phyloP scores from a whole-genome alignment of 352 stramenopile species.

The Blastocystis sp. region DNA sequence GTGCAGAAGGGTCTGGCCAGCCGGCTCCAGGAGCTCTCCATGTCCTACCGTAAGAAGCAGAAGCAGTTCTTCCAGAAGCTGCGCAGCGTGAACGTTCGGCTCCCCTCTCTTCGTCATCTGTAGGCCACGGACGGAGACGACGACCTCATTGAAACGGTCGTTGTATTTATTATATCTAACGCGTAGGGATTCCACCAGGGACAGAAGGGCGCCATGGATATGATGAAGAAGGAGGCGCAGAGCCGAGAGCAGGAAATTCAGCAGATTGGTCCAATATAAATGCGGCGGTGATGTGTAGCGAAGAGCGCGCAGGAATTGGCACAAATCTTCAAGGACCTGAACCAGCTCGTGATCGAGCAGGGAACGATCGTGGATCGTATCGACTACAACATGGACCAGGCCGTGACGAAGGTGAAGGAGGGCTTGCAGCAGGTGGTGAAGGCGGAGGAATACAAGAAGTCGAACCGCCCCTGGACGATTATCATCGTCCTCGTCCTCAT shows the following conservation, averaged over 20 bases:
- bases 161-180: background rate
- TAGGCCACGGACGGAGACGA: constrained; percentile 47
- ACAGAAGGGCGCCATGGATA: constrained; percentile 69
- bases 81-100: constrained; percentile 27
- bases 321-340: constrained; percentile 99
- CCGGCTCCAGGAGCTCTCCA: constrained; percentile 91
- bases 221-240: constrained; percentile 72
- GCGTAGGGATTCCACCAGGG: constrained; percentile 59
- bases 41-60: constrained; percentile 92
- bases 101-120: background rate
- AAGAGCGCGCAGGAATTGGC: constrained; percentile 97
- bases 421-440: constrained; percentile 95
- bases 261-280: constrained; percentile 79
- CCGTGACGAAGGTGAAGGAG: constrained; percentile 96
- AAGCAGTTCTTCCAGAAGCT: constrained; percentile 88
- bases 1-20: constrained; percentile 85
- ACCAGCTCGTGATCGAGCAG: constrained; percentile 99
- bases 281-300: constrained; percentile 73
- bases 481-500: constrained; percentile 87
- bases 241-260: constrained; percentile 90
- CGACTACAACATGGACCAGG: constrained; percentile 99
- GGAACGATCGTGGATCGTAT: constrained; percentile 99
- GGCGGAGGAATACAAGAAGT: constrained; percentile 97
- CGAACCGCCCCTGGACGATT: constrained; percentile 86
- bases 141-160: constrained; percentile 58